Percentiles rank a stretch among this genome's conserved stretches.
Evolutionary conservation across 2,329 filamentous ascomycete species (phyloP).

Genomic region (Colletotrichum sp.): DNA sequence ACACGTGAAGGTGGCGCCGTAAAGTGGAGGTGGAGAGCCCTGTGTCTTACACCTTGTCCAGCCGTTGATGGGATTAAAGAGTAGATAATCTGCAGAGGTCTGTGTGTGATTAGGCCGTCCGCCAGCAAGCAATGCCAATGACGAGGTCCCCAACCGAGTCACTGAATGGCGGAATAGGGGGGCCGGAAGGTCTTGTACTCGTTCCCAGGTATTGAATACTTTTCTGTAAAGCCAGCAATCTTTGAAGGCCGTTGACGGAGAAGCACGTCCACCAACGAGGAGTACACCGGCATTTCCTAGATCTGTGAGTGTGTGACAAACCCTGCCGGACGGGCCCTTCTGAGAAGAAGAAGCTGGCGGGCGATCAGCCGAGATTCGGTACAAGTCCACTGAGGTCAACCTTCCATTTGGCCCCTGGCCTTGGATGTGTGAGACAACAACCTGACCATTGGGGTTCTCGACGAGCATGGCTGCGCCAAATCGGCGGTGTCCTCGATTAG

Average conservation of each 20-base stretch:
- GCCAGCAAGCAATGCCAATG: conserved; percentile 62
- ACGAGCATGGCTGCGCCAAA: conserved; percentile 63
- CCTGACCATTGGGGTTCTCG: conserved; percentile 42
- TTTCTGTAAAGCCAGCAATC: conserved; percentile 79
- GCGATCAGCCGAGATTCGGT: conserved; percentile 26
- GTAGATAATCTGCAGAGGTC: conserved; percentile 56
- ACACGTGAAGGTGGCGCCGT: conserved; percentile 47
- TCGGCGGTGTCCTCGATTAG: conserved; percentile 54
- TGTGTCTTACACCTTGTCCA: conserved; percentile 50
- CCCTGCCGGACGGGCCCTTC: conserved; percentile 51
- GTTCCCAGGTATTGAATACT: conserved; percentile 62
- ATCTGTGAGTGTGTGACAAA: conserved; percentile 80
- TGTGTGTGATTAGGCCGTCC: conserved; percentile 59
- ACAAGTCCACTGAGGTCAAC: conserved; percentile 57
- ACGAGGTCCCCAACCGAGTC: conserved; percentile 53
- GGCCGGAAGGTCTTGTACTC: conserved; percentile 68
- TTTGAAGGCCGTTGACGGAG: conserved; percentile 69
- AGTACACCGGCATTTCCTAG: conserved; percentile 64
- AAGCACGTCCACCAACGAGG: conserved; percentile 79
- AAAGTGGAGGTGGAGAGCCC: conserved; percentile 40
- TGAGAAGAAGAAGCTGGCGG: conserved; percentile 22
- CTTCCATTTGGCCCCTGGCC: conserved; percentile 50
- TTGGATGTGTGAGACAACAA: conserved; percentile 49
- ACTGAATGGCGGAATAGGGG: conserved; percentile 79
- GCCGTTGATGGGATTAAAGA: conserved; percentile 54